phyloP scores from a whole-genome alignment of 2,329 filamentous ascomycete genomes.

The Dothidotthia symphoricarpi region DNA sequence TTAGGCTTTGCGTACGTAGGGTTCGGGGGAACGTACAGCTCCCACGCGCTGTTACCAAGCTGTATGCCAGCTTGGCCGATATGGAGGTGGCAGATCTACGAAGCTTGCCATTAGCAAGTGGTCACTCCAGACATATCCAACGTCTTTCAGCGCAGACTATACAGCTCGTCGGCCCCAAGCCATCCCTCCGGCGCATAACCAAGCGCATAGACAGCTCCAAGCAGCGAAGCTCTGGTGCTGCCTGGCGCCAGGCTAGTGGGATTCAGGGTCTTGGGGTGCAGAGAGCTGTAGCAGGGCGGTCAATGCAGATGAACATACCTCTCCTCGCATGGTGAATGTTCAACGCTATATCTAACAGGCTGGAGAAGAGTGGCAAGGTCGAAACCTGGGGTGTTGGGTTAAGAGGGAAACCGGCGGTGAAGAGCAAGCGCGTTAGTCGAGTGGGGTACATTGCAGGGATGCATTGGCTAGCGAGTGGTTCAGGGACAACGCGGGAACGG shows the following conservation, averaged over 20 bases:
- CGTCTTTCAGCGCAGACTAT: slow-evolving; percentile 1
- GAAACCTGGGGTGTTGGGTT: slow-evolving; percentile 14
- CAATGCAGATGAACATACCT: slow-evolving; percentile 32
- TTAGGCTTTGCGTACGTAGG: slow-evolving; percentile 17
- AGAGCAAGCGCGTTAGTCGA: slow-evolving; percentile 1
- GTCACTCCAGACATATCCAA: neutral
- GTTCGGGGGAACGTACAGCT: slow-evolving; percentile 60
- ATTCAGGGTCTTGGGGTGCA: slow-evolving; percentile 5
- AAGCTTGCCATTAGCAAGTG: slow-evolving; percentile 15
- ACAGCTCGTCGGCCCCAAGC: too few relatives aligned
- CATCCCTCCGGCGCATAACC: neutral
- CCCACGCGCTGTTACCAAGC: slow-evolving; percentile 73
- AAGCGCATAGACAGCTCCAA: slow-evolving; percentile 1
- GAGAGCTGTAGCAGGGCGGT: neutral
- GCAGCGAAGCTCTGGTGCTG: slow-evolving; percentile 2
- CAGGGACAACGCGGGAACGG: too few relatives aligned
- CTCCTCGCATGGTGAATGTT: slow-evolving; percentile 42
- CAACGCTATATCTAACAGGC: slow-evolving; percentile 38
- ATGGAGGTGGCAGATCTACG: slow-evolving; percentile 64
- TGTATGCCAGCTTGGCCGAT: slow-evolving; percentile 71
- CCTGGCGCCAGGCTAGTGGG: slow-evolving; percentile 7
- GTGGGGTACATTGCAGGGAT: too few relatives aligned
- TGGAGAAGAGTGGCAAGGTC: slow-evolving; percentile 21
- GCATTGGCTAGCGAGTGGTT: too few relatives aligned
- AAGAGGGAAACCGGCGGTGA: slow-evolving; percentile 18